phyloP scores from a whole-genome alignment of 108 stramenopile genomes.

The Cylindrotheca fusiformis region DNA sequence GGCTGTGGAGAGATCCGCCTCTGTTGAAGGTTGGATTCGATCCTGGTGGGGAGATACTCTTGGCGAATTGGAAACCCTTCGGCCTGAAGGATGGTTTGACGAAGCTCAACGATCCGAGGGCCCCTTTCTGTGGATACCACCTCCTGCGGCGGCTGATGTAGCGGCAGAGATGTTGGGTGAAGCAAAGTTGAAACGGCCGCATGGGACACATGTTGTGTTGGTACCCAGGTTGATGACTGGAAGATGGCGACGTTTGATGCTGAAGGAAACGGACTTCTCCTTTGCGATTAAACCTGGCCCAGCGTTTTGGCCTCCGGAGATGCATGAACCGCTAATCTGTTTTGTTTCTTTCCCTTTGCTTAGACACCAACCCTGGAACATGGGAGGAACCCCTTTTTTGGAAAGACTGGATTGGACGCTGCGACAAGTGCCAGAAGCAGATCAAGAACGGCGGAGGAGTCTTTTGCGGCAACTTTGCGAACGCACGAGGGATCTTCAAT shows the following conservation, averaged over 20 bases:
- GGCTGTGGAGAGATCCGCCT: no score
- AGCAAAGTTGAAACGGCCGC: slow-evolving; percentile 25
- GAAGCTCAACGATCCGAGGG: background rate
- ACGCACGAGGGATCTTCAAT: slow-evolving; percentile 7
- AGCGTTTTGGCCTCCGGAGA: slow-evolving; percentile 13
- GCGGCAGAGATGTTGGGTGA: slow-evolving; percentile 30
- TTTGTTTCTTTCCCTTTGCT: slow-evolving; percentile 37
- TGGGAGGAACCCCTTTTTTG: slow-evolving; percentile 4
- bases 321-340: slow-evolving; percentile 35
- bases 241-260: slow-evolving; percentile 27
- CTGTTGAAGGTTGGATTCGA: slow-evolving; percentile 4
- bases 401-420: slow-evolving; percentile 16
- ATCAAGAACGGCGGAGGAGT: slow-evolving; percentile 21
- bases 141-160: slow-evolving; percentile 27
- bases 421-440: slow-evolving; percentile 26
- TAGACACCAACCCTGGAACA: slow-evolving; percentile 22
- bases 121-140: slow-evolving; percentile 27
- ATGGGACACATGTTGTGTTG: slow-evolving; percentile 25
- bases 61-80: background rate
- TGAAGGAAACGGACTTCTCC: slow-evolving; percentile 19
- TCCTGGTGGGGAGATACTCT: background rate
- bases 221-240: slow-evolving; percentile 43
- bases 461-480: slow-evolving; percentile 47
- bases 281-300: slow-evolving; percentile 16
- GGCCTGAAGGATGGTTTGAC: slow-evolving; percentile 13